Percentiles rank a stretch among this genome's conserved stretches.
Conservation (phyloP, 371 early-diverging fungal species). For the Lichtheimia hyalospora region DNA sequence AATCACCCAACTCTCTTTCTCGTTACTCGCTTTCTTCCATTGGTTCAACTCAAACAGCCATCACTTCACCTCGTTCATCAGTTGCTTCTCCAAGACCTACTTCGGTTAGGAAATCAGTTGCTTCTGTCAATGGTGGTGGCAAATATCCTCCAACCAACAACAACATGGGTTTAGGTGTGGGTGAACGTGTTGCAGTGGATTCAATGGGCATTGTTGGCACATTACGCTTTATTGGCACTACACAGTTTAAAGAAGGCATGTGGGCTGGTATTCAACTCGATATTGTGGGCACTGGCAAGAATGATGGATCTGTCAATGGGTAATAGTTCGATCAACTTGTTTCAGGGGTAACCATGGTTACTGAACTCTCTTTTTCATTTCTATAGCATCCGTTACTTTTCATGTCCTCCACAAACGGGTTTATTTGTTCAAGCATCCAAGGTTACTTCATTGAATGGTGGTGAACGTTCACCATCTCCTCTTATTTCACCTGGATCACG, state of each 20-base stretch:
- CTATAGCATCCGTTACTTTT: conserved; percentile 58
- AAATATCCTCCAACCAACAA: conserved; percentile 6
- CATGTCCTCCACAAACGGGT: conserved; percentile 63
- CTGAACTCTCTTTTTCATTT: conserved; percentile 3
- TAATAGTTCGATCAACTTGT: conserved; percentile 18
- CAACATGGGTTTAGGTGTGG: conserved; percentile 29
- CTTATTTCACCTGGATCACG: conserved; percentile 56
- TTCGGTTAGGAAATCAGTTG: conserved; percentile 4
- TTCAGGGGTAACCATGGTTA: background rate
- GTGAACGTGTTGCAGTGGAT: conserved; percentile 71
- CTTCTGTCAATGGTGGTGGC: background rate
- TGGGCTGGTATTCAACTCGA: conserved; percentile 84
- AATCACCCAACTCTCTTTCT: conserved; percentile 21
- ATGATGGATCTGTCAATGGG: conserved; percentile 71
- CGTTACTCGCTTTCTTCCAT: conserved; percentile 24
- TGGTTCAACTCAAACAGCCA: conserved; percentile 20
- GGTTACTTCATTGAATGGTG: conserved; percentile 46
- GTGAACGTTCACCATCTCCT: conserved; percentile 32
- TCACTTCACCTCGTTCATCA: conserved; percentile 28
- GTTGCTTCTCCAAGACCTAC: conserved; percentile 22
- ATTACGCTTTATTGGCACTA: conserved; percentile 71
- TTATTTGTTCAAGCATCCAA: conserved; percentile 69
- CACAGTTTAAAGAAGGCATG: conserved; percentile 65
- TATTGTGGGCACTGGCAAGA: conserved; percentile 68
- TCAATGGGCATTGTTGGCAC: conserved; percentile 70